Evolutionary conservation across 805 yeast species (phyloP), one percentile per base, ranked within the genome.

Genomic region (Spathaspora boniae): DNA sequence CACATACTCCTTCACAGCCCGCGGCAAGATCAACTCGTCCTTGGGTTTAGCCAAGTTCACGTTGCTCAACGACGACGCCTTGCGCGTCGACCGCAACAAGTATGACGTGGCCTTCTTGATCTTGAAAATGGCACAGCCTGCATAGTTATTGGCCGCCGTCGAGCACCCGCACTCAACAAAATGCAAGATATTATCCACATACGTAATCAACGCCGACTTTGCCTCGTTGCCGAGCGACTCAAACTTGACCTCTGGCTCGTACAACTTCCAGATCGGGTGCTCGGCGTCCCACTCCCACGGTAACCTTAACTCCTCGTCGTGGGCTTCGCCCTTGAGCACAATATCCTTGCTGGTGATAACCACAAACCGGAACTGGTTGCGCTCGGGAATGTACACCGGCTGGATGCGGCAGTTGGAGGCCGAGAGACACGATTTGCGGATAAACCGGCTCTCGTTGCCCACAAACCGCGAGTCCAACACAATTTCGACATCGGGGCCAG

Each of bases 221-320:
- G 76, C 78, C 1, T 65, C 60, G 28, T 76, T 77, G 5, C 65
- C 47, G 18, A 82, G 59, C 16, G 70, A 71, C 32, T 81, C 87
- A 52, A 80, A 76, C 23, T 63, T 66, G 32, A 49, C 58, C 24
- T 46, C 46, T 35, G 82, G 58, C 21, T 42, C 54, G 26, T 47
- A 48, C 36, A 83, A 59, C 44, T 70, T 69, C 35, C 65, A 61
- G 25, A 87, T 83, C 2, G 97, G 95, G 53, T 88, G 96, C 12
- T 63, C 44, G 3, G 59, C 53, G 51, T 88, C 95, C 95, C 96
- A 91, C 41, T 82, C 86, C 98, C 98, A 91, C 2, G 80, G 76
- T 7, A 87, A 57, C 0, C 89, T 72, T 15, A 91, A 58, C 51
- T 89, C 97, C 26, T 79, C 75, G n/a, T 78, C 87, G 7, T 69